These are phyloP conservation scores for Phytophthora macrochlamydospora DNA, from an alignment of 352 stramenopile genomes.

Conservation along the genomic window DNA sequence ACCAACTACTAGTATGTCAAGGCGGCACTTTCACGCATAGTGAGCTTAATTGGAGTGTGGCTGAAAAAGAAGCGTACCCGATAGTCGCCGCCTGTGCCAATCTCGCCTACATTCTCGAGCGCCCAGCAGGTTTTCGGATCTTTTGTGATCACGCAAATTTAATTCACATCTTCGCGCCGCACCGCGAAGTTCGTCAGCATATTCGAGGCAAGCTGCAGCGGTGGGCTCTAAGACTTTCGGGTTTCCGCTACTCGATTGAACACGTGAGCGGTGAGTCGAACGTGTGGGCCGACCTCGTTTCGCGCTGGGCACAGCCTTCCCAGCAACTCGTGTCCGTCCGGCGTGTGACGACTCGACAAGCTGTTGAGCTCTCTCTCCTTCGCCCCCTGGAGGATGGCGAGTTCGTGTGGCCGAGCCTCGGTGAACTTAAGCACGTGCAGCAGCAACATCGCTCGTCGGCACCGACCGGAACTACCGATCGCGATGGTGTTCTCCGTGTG, in stretches of 20 bases:
- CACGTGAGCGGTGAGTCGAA: conserved; percentile 11
- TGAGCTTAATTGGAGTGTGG: conserved; percentile 13
- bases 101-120: not conserved
- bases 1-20: conserved; percentile 14
- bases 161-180: conserved; percentile 26
- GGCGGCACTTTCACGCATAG: conserved; percentile 11
- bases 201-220: conserved; percentile 20
- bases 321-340: no score
- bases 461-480: not conserved
- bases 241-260: conserved; percentile 19
- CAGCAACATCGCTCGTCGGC: no score
- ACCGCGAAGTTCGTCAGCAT: not conserved
- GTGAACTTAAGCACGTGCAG: no score
- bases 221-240: conserved; percentile 18
- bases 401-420: conserved; percentile 2
- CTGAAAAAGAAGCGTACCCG: conserved; percentile 24
- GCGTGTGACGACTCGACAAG: no score
- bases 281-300: conserved; percentile 16
- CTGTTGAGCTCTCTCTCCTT: no score
- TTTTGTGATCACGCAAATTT: conserved; percentile 28
- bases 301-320: no score
- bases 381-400: not conserved
- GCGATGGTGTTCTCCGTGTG: not conserved
- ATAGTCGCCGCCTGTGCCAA: conserved; percentile 3
- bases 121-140: conserved; percentile 10